phyloP scores from a whole-genome alignment of 2,329 filamentous ascomycete species.

The Metarhizium rileyi region DNA sequence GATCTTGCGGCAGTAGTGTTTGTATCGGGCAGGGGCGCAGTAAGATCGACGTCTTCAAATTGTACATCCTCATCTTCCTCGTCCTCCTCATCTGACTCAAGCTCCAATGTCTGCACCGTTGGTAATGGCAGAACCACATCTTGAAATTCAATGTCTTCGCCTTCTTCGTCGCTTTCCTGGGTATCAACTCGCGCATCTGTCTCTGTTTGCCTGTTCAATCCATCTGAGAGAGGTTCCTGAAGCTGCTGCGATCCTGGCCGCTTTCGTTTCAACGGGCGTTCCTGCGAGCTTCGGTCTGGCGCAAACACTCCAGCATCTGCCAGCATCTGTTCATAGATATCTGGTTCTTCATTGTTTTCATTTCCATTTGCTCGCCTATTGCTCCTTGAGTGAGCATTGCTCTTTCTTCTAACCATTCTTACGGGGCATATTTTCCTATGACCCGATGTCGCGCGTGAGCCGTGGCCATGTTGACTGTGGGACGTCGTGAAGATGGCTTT shows the following conservation, averaged over 20 bases:
- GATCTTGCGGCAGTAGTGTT: conserved; percentile 15
- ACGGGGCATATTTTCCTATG: conserved; percentile 1
- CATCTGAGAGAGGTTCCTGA: background rate
- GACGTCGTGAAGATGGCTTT: background rate
- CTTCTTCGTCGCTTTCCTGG: conserved; percentile 19
- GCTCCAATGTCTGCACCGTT: conserved; percentile 40
- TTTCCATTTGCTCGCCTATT: conserved; percentile 10
- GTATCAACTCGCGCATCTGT: background rate
- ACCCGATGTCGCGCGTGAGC: background rate
- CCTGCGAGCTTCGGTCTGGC: conserved; percentile 17
- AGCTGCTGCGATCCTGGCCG: conserved; percentile 13
- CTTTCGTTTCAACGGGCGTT: conserved; percentile 32
- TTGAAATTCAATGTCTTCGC: conserved; percentile 38
- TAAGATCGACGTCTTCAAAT: conserved; percentile 41
- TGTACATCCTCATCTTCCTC: conserved; percentile 30
- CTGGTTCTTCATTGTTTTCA: conserved; percentile 17
- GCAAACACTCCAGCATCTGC: conserved; percentile 34
- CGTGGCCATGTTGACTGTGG: conserved; percentile 1
- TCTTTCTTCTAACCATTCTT: conserved; percentile 23
- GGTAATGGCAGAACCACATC: conserved; percentile 38
- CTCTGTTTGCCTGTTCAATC: background rate
- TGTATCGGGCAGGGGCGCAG: conserved; percentile 15
- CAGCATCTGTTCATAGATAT: conserved; percentile 40
- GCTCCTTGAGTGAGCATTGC: conserved; percentile 15
- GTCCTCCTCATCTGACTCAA: conserved; percentile 36